These are phyloP conservation scores for Eremothecium sinecaudum DNA, from an alignment of 1,139 yeast species.

Conservation along the genomic window DNA sequence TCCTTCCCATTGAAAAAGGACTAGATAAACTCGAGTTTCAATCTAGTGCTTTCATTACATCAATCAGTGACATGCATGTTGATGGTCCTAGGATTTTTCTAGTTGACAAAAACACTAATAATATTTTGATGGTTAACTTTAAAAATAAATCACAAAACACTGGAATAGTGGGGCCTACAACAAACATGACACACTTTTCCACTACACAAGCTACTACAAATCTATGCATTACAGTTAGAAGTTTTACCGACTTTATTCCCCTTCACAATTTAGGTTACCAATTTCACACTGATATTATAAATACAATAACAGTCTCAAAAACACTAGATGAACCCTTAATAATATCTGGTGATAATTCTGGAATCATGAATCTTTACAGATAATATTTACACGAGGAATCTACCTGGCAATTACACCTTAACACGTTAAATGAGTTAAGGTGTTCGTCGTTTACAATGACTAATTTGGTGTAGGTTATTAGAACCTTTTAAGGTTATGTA, in stretches of 20 bases:
- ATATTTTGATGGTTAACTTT: conserved; percentile 14
- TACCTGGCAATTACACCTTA: too few species aligned
- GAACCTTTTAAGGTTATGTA: background rate
- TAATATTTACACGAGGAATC: conserved; percentile 5
- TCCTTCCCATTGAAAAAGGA: conserved; percentile 13
- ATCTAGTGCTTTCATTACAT: conserved; percentile 4
- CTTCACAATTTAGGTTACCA: background rate
- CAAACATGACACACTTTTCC: conserved; percentile 7
- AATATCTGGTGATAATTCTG: conserved; percentile 21
- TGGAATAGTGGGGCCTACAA: conserved; percentile 10
- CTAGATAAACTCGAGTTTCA: conserved; percentile 9
- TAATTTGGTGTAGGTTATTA: too few species aligned
- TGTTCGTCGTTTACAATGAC: too few species aligned
- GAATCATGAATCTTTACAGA: conserved; percentile 14
- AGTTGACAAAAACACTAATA: conserved; percentile 10
- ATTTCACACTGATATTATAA: conserved; percentile 19
- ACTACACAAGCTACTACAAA: conserved; percentile 17
- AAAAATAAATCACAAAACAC: conserved; percentile 11
- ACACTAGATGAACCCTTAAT: conserved; percentile 10
- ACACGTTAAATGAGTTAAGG: too few species aligned
- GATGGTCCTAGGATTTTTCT: conserved; percentile 13
- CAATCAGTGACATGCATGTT: conserved; percentile 9
- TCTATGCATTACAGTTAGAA: conserved; percentile 10
- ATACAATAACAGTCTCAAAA: conserved; percentile 10
- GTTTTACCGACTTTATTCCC: conserved; percentile 1